phyloP scores from a whole-genome alignment of 2,329 filamentous ascomycete genomes.

The Colletotrichum sp. region DNA sequence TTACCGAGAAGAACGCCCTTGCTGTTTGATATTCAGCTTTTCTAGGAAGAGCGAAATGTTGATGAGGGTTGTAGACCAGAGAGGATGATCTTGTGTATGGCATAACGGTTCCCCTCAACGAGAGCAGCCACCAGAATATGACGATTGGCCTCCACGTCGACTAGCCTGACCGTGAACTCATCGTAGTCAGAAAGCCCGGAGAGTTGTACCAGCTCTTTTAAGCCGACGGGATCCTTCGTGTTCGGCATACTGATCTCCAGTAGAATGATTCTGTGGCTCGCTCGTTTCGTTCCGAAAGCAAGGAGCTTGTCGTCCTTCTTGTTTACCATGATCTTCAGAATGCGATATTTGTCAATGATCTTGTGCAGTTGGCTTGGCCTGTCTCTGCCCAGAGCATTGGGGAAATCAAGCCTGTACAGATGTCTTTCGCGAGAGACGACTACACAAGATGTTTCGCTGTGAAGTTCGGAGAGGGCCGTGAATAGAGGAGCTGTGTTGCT shows the following conservation, averaged over 20 bases:
- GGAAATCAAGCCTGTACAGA: slow-evolving; percentile 16
- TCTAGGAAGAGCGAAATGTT: background rate
- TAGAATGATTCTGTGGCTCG: slow-evolving; percentile 26
- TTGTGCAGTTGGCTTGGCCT: background rate
- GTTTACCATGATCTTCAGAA: slow-evolving; percentile 29
- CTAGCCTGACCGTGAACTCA: slow-evolving; percentile 21
- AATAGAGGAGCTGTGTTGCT: slow-evolving; percentile 29
- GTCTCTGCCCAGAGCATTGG: background rate
- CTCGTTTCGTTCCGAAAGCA: slow-evolving; percentile 26
- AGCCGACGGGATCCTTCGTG: background rate
- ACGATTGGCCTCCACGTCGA: slow-evolving; percentile 7
- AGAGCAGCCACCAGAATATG: slow-evolving; percentile 28
- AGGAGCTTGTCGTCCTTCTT: slow-evolving; percentile 25
- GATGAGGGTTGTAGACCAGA: background rate
- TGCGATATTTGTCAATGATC: slow-evolving; percentile 30
- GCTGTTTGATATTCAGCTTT: background rate
- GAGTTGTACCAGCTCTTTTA: slow-evolving; percentile 20
- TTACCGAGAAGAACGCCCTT: slow-evolving; percentile 12
- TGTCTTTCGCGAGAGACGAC: slow-evolving; percentile 31
- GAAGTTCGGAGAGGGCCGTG: slow-evolving; percentile 32
- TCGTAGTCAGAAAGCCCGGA: slow-evolving; percentile 23
- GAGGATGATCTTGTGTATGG: slow-evolving; percentile 24
- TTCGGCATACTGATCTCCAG: slow-evolving; percentile 25
- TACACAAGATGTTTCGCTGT: slow-evolving; percentile 23
- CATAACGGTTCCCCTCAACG: slow-evolving; percentile 24